phyloP scores from a whole-genome alignment of 2,329 filamentous ascomycete genomes.

The Neoascochyta sp. region DNA sequence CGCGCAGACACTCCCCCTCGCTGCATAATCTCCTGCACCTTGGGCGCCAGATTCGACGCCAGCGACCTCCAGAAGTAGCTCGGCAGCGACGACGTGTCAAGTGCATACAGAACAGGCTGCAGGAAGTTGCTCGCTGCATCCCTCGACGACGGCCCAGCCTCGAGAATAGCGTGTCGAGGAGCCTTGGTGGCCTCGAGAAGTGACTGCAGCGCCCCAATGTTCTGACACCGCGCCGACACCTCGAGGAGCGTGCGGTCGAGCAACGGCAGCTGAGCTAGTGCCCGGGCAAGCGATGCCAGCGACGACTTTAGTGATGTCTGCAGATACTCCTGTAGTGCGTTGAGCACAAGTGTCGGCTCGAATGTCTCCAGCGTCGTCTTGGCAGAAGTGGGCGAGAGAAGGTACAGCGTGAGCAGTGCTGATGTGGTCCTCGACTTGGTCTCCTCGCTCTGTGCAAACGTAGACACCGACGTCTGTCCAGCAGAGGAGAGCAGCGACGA shows the following conservation, averaged over 20 bases:
- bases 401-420: slow-evolving; percentile 71
- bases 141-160: slow-evolving; percentile 5
- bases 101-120: slow-evolving; percentile 65
- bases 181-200: slow-evolving; percentile 67
- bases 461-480: slow-evolving; percentile 39
- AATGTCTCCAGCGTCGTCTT: slow-evolving; percentile 49
- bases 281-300: slow-evolving; percentile 67
- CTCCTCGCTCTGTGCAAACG: slow-evolving; percentile 65
- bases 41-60: slow-evolving; percentile 68
- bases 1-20: slow-evolving; percentile 80
- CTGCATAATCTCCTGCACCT: slow-evolving; percentile 79
- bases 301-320: slow-evolving; percentile 77
- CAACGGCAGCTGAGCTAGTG: slow-evolving; percentile 73
- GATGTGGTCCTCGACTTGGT: slow-evolving; percentile 69
- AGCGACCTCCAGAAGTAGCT: slow-evolving; percentile 93
- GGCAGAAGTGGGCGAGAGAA: slow-evolving; percentile 67
- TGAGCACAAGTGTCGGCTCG: slow-evolving; percentile 68
- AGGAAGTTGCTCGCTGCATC: slow-evolving; percentile 55
- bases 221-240: slow-evolving; percentile 80
- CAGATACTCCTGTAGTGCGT: slow-evolving; percentile 75
- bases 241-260: slow-evolving; percentile 80
- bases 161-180: slow-evolving; percentile 65
- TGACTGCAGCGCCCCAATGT: slow-evolving; percentile 80
- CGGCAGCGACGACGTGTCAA: slow-evolving; percentile 82
- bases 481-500: slow-evolving; percentile 49